Base-by-base conservation (phyloP, 805 yeast genomes). In the Zygoascus ofunaensis region DNA sequence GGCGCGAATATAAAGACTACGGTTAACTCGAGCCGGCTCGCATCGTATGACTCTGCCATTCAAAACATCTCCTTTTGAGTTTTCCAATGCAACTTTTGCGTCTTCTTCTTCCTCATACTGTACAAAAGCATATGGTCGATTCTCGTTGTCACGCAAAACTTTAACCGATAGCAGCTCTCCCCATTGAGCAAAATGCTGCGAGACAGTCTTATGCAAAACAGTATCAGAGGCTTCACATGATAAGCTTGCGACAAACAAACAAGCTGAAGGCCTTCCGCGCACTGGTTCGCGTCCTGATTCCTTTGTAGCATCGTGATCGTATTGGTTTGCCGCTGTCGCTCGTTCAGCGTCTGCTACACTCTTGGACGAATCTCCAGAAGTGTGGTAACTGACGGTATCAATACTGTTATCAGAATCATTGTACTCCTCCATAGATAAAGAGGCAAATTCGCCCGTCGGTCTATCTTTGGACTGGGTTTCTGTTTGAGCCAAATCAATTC, bases 41-140 rank as follows among this genome's bases (percentile, higher is more conserved):
- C 95, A 85, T 45, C 97, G 73, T 37, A 90, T 76, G 3, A 77
- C 68, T 59, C 95, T 72, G 12, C 87, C 94, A 58, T 84, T 78
- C 39, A 87, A 62, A 4, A 68, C 60, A 4, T 86, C 70, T 45
- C 80, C 79, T 55, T 84, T 90, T 8, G 87, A 94, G 48, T 70
- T 69, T 17, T 59, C 62, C 43, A 87, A 72, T 0, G 95, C 96
- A 3, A 51, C 58, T 49, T 71, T 69, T 3, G 94, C 87, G 51
- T 82, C 90, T 5, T 64, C 68, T 50, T 82, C 92, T 45, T 68
- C 76, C 5, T 76, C 68, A 59, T 83, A 87, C 64, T 87, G 96
- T 38, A 87, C 95, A 71, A 87, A 87, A 0, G 95, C 95, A 63
- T 87, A 87, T 2, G 97, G 97, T 39, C 95, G 71, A 56, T 82